Conservation (phyloP, 129 eudicot genomes). For the Lactuca saligna region DNA sequence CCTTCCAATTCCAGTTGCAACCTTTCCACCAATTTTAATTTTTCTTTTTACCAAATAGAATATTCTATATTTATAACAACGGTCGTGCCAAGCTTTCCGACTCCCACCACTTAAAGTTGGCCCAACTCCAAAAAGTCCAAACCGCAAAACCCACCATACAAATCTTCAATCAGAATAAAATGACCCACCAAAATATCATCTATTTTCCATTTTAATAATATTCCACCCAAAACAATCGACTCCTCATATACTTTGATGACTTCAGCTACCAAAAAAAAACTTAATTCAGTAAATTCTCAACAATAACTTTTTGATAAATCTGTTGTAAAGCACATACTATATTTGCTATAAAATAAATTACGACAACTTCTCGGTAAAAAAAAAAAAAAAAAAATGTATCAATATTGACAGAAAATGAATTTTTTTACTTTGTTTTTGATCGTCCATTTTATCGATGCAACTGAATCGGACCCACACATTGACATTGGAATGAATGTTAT, state of each 20-base stretch:
- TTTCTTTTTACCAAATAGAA: too few relatives aligned
- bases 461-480: neutral
- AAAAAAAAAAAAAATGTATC: too few relatives aligned
- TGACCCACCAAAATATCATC: slow-evolving; percentile 32
- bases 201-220: slow-evolving; percentile 12
- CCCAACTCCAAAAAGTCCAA: slow-evolving; percentile 20
- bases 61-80: neutral
- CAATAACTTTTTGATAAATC: neutral
- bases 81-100: slow-evolving; percentile 28
- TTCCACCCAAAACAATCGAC: slow-evolving; percentile 6
- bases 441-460: neutral
- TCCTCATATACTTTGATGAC: neutral
- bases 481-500: neutral
- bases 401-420: too few relatives aligned
- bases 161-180: slow-evolving; percentile 9
- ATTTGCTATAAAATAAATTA: too few relatives aligned
- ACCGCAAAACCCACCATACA: slow-evolving; percentile 26
- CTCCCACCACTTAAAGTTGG: slow-evolving; percentile 28
- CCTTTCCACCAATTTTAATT: neutral
- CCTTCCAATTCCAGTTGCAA: neutral
- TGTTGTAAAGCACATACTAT: too few relatives aligned
- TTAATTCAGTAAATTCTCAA: neutral
- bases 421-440: neutral
- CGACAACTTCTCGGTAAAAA: too few relatives aligned
- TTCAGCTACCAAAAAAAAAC: neutral